These are phyloP conservation scores for Funneliformis caledonium DNA, from an alignment of 371 early-diverging fungal species.

Conservation along the genomic window DNA sequence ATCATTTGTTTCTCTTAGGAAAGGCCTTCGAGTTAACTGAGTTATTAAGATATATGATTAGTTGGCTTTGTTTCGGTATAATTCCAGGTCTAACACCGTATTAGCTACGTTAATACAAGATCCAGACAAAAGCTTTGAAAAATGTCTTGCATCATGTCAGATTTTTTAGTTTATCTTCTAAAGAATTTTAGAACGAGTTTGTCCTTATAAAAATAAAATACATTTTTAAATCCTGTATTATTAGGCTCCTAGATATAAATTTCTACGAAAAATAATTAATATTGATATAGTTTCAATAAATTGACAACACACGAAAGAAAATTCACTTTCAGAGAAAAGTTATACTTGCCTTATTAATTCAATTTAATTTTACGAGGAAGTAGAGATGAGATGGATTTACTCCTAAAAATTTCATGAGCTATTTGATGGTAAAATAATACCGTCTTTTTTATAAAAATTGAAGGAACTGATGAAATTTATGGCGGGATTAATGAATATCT, in stretches of 20 bases:
- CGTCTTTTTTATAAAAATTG: constrained; percentile 1
- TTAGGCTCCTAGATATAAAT: not conserved
- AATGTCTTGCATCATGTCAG: constrained; percentile 30
- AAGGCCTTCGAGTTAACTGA: too few species aligned
- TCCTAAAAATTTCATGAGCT: constrained; percentile 18
- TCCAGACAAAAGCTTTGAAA: too few species aligned
- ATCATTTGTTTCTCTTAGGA: too few species aligned
- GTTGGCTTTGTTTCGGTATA: too few species aligned
- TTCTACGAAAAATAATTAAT: not conserved
- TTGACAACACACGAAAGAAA: not conserved
- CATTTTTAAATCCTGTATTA: not conserved
- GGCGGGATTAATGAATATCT: constrained; percentile 25
- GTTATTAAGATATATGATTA: too few species aligned
- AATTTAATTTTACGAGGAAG: constrained; percentile 16
- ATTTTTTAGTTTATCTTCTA: constrained; percentile 13
- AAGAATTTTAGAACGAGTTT: constrained; percentile 16
- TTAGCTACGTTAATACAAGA: too few species aligned
- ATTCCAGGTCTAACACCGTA: too few species aligned
- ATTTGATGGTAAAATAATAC: constrained; percentile 17
- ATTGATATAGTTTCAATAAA: not conserved
- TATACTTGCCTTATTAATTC: constrained; percentile 13
- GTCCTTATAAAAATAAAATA: constrained; percentile 19
- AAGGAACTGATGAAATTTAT: not conserved
- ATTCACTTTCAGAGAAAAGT: too few species aligned
- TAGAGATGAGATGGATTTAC: constrained; percentile 31